A percentile compares a stretch with the other conserved stretches of the same genome.
These are phyloP conservation scores for Ascomycota sp. DNA, from an alignment of 2,329 filamentous ascomycete genomes.

Conservation along the genomic window DNA sequence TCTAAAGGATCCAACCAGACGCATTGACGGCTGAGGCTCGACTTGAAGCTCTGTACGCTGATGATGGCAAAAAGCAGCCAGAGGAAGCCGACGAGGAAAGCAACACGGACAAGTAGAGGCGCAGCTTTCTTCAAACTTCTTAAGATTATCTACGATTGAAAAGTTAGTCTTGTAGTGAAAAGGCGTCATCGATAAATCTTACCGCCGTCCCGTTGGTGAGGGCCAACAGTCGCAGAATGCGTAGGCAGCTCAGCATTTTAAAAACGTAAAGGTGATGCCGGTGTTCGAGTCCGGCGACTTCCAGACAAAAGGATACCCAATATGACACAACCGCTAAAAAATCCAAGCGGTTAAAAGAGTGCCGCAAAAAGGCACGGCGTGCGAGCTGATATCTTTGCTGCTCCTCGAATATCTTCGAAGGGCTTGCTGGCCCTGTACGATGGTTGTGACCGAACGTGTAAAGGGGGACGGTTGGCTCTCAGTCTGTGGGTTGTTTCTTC, in stretches of 20 bases:
- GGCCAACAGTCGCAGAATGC: slow-evolving; percentile 76
- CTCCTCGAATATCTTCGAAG: slow-evolving; percentile 46
- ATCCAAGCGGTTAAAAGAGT: slow-evolving; percentile 89
- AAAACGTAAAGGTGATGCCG: slow-evolving; percentile 66
- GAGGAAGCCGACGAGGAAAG: slow-evolving; percentile 88
- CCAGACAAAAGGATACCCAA: slow-evolving; percentile 73
- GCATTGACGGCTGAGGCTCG: slow-evolving; percentile 56
- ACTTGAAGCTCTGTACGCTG: slow-evolving; percentile 89
- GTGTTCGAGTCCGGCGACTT: slow-evolving; percentile 47
- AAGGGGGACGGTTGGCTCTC: slow-evolving; percentile 41
- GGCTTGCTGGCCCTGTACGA: slow-evolving; percentile 40
- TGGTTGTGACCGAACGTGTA: slow-evolving; percentile 60
- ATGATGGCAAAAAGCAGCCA: slow-evolving; percentile 96
- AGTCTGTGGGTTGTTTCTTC: slow-evolving; percentile 25
- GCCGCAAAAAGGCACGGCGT: slow-evolving; percentile 75
- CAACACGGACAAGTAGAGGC: slow-evolving; percentile 76
- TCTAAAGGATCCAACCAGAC: slow-evolving; percentile 52
- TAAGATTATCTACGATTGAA: slow-evolving; percentile 51
- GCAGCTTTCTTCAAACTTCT: slow-evolving; percentile 90
- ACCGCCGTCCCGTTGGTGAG: slow-evolving; percentile 86
- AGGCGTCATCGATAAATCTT: slow-evolving; percentile 13
- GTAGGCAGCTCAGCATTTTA: slow-evolving; percentile 86
- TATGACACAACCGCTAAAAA: slow-evolving; percentile 89
- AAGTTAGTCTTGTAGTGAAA: slow-evolving; percentile 1
- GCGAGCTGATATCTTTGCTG: slow-evolving; percentile 74